Evolutionary conservation across 306 rosid genomes (phyloP).

Genomic region (Ormosia emarginata): DNA sequence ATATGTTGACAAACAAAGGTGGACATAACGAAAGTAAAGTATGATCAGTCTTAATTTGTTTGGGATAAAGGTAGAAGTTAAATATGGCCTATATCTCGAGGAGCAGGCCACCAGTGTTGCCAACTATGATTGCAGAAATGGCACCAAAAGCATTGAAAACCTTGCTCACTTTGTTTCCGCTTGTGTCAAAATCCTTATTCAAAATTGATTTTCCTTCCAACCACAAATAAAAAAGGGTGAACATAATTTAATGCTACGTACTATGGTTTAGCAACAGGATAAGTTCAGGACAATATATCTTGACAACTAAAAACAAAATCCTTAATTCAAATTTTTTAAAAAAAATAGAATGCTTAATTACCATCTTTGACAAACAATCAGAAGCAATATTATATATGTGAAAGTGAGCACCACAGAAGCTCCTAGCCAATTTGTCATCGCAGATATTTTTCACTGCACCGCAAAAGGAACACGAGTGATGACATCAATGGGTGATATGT

Average conservation of each 20-base stretch:
- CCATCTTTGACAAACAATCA: slow-evolving; percentile 44
- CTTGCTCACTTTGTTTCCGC: slow-evolving; percentile 39
- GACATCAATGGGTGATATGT: no score
- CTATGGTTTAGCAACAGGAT: not conserved
- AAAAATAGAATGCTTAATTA: not conserved
- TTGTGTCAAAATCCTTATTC: slow-evolving; percentile 19
- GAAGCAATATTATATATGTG: slow-evolving; percentile 33
- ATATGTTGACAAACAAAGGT: not conserved
- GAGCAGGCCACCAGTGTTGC: slow-evolving; percentile 51
- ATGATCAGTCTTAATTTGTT: not conserved
- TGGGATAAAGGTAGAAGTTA: not conserved
- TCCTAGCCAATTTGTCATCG: slow-evolving; percentile 50
- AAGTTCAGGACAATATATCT: not conserved
- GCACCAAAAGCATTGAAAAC: slow-evolving; percentile 46
- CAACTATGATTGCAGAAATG: slow-evolving; percentile 43
- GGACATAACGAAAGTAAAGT: not conserved
- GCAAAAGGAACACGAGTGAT: no score
- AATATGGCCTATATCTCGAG: slow-evolving; percentile 50
- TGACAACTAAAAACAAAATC: not conserved
- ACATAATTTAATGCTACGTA: not conserved
- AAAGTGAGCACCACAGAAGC: slow-evolving; percentile 37
- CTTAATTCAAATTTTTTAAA: not conserved
- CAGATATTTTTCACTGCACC: no score
- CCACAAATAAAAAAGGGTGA: not conserved
- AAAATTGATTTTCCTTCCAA: slow-evolving; percentile 41